Evolutionary conservation across 2,329 filamentous ascomycete genomes (phyloP).

Genomic region (Fusarium sp.): DNA sequence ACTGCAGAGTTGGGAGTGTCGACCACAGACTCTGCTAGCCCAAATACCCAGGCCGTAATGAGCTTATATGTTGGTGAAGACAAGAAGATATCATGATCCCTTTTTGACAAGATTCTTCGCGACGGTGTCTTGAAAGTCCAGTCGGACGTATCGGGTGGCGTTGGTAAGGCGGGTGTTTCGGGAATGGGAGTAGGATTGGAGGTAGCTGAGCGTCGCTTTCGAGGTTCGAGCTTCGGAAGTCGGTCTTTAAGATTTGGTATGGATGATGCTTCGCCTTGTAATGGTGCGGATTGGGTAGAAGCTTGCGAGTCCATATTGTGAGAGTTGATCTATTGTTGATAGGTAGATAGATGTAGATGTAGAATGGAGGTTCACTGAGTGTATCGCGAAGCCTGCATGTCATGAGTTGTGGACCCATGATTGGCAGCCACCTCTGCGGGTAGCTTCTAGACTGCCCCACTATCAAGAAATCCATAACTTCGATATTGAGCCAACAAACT

Average conservation of each 20-base stretch:
- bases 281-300: slow-evolving; percentile 15
- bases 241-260: slow-evolving; percentile 57
- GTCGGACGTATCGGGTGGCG: slow-evolving; percentile 69
- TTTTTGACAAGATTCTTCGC: slow-evolving; percentile 81
- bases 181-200: slow-evolving; percentile 73
- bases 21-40: slow-evolving; percentile 82
- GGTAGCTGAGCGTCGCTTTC: slow-evolving; percentile 62
- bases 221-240: slow-evolving; percentile 75
- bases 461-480: slow-evolving; percentile 1
- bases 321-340: slow-evolving; percentile 9
- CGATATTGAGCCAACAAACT: slow-evolving; percentile 4
- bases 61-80: slow-evolving; percentile 79
- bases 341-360: slow-evolving; percentile 10
- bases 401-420: slow-evolving; percentile 23
- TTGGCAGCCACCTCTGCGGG: slow-evolving; percentile 17
- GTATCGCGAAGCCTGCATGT: slow-evolving; percentile 13
- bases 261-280: slow-evolving; percentile 25
- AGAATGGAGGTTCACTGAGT: slow-evolving; percentile 1
- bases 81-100: slow-evolving; percentile 85
- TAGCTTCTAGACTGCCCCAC: slow-evolving; percentile 16
- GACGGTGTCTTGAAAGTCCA: slow-evolving; percentile 73
- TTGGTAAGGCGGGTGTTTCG: slow-evolving; percentile 76
- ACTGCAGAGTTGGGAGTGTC: slow-evolving; percentile 74
- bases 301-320: slow-evolving; percentile 41
- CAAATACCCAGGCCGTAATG: slow-evolving; percentile 86